Evolutionary conservation across 208 protist species (phyloP).

Genomic region (Crithidia fasciculata): DNA sequence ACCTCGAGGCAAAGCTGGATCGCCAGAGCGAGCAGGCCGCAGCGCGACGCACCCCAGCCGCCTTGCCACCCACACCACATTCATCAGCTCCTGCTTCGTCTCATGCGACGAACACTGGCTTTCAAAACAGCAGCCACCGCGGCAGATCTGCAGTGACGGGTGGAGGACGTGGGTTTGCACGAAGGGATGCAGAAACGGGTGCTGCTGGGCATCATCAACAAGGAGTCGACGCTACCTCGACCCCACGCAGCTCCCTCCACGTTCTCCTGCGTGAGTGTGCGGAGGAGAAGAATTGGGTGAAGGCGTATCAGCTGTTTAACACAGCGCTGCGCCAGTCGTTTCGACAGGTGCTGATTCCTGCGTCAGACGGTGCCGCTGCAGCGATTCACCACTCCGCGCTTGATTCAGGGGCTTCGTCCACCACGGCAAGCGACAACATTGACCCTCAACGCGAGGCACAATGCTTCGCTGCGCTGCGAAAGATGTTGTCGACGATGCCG

Average conservation of each 20-base stretch:
- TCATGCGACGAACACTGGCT: background rate
- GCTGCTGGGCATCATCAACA: too few species aligned
- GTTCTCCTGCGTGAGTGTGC: slow-evolving; percentile 71
- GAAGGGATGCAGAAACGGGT: background rate
- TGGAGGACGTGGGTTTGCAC: background rate
- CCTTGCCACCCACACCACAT: background rate
- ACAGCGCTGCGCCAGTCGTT: slow-evolving; percentile 40
- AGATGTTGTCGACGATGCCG: slow-evolving; percentile 41
- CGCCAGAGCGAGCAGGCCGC: background rate
- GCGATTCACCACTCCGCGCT: background rate
- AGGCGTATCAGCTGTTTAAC: slow-evolving; percentile 61
- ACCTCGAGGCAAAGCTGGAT: slow-evolving; percentile 9
- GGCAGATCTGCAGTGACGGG: background rate
- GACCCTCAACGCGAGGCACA: slow-evolving; percentile 23
- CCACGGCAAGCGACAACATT: slow-evolving; percentile 1
- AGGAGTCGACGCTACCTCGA: background rate
- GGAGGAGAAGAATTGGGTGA: slow-evolving; percentile 61
- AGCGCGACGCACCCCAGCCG: background rate
- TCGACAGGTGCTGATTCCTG: slow-evolving; percentile 20
- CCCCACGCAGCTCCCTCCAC: slow-evolving; percentile 48
- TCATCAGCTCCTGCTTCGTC: background rate
- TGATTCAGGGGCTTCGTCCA: background rate
- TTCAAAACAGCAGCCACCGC: background rate
- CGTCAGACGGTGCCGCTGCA: background rate
- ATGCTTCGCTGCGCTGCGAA: slow-evolving; percentile 43